Conservation (phyloP, 2,329 filamentous ascomycete genomes). For the Laburnicola sp. region DNA sequence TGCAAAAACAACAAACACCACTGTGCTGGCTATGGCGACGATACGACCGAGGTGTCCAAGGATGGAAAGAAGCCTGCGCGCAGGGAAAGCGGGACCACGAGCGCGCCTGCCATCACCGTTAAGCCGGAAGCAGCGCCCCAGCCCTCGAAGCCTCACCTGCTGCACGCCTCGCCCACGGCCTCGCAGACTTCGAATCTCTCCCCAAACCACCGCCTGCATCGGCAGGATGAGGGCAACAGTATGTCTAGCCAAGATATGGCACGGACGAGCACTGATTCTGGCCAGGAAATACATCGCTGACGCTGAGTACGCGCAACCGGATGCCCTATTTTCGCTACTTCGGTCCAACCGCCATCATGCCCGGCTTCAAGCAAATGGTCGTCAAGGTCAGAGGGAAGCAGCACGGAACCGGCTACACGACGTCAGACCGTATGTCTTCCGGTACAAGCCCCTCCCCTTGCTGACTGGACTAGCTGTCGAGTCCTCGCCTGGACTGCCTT, state of each 20-base stretch:
- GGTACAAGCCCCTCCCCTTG: background rate
- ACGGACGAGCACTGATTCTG: background rate
- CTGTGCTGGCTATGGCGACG: conserved; percentile 52
- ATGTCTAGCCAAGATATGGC: background rate
- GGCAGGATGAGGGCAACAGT: conserved; percentile 24
- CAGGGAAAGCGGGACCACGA: conserved; percentile 22
- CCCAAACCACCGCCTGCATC: conserved; percentile 18
- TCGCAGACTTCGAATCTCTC: conserved; percentile 32
- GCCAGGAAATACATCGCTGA: conserved; percentile 26
- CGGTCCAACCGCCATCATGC: conserved; percentile 86
- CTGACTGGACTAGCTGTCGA: conserved; percentile 27
- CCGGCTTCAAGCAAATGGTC: conserved; percentile 92
- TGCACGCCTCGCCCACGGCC: conserved; percentile 21
- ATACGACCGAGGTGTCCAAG: conserved; percentile 24
- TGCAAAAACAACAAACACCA: conserved; percentile 54
- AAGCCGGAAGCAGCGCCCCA: conserved; percentile 32
- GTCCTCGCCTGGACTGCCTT: conserved; percentile 40
- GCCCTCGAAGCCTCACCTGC: conserved; percentile 29
- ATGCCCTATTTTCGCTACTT: conserved; percentile 92
- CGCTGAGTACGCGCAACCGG: conserved; percentile 60
- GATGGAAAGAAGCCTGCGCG: conserved; percentile 26
- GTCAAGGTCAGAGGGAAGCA: conserved; percentile 71
- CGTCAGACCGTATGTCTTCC: conserved; percentile 51
- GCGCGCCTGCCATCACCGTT: conserved; percentile 12
- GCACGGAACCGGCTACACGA: conserved; percentile 61